Percentiles rank a stretch among this genome's conserved stretches.
These are phyloP conservation scores for Meyerozyma guilliermondii DNA, from an alignment of 1,139 yeast genomes.

Conservation along the genomic window DNA sequence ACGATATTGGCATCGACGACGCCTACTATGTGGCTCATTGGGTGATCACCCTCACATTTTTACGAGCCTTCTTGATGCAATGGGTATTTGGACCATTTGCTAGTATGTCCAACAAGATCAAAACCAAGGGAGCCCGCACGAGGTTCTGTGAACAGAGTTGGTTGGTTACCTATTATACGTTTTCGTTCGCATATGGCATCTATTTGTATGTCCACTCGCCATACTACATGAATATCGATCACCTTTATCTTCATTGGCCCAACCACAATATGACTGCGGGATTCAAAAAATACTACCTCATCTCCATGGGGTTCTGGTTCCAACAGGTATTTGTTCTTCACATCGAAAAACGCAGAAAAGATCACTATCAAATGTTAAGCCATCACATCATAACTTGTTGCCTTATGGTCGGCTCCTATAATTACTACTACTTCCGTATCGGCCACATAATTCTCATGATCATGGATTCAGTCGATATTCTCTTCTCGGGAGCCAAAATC, in stretches of 20 bases:
- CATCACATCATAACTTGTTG: constrained; percentile 80
- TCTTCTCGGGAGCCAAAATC: constrained; percentile 69
- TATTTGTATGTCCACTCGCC: constrained; percentile 53
- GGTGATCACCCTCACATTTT: constrained; percentile 52
- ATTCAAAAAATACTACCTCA: constrained; percentile 69
- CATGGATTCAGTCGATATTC: constrained; percentile 81
- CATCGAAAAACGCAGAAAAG: constrained; percentile 76
- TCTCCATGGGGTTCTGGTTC: constrained; percentile 73
- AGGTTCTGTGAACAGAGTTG: constrained; percentile 89
- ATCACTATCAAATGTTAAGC: constrained; percentile 78
- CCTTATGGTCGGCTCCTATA: constrained; percentile 68
- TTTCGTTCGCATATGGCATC: constrained; percentile 55
- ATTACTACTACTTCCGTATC: constrained; percentile 64
- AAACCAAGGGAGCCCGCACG: constrained; percentile 45
- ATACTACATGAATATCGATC: constrained; percentile 55
- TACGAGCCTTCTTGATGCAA: constrained; percentile 58
- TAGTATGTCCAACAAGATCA: constrained; percentile 31
- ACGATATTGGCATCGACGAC: constrained; percentile 58
- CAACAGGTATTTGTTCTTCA: constrained; percentile 75
- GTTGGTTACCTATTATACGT: constrained; percentile 59
- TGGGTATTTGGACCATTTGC: constrained; percentile 59
- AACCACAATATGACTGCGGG: constrained; percentile 45
- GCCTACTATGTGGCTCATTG: constrained; percentile 49
- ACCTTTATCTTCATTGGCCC: constrained; percentile 74
- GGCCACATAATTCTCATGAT: constrained; percentile 75